Conservation (phyloP, 192 early-diverging fungal genomes). For the Mortierella hygrophila region DNA sequence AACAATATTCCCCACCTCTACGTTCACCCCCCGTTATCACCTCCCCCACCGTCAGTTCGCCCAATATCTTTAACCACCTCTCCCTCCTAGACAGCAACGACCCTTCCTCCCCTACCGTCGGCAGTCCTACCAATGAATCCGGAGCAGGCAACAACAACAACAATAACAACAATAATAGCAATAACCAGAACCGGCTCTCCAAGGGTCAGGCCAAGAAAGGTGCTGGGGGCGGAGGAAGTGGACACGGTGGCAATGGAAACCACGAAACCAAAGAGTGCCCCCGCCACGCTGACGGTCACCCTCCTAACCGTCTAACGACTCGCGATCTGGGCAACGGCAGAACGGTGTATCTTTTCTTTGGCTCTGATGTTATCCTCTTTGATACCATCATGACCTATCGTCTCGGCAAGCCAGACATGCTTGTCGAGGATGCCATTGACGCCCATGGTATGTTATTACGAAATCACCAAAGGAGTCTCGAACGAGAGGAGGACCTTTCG, state of each 20-base stretch:
- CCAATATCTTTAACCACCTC: constrained; percentile 19
- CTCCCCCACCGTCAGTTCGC: not conserved
- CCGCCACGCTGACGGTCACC: constrained; percentile 39
- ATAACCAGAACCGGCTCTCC: not conserved
- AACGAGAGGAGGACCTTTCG: not conserved
- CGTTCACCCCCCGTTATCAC: not conserved
- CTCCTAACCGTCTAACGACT: constrained; percentile 27
- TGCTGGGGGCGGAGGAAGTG: constrained; percentile 1
- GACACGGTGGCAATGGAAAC: not conserved
- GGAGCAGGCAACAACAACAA: not conserved
- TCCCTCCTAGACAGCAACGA: constrained; percentile 7
- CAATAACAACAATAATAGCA: constrained; percentile 2
- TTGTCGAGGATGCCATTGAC: constrained; percentile 48
- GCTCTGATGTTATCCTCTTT: constrained; percentile 46
- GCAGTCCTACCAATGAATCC: not conserved
- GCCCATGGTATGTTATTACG: constrained; percentile 32
- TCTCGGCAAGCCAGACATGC: constrained; percentile 28
- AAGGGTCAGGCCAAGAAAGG: not conserved
- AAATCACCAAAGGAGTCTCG: too few species aligned
- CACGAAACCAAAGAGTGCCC: constrained; percentile 25
- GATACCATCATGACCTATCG: constrained; percentile 40
- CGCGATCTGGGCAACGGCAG: constrained; percentile 33
- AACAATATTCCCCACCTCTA: constrained; percentile 14
- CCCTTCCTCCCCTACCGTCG: not conserved
- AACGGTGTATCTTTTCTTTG: constrained; percentile 37